Evolutionary conservation across 2,329 filamentous ascomycete species (phyloP), one percentile per base, ranked within the genome.

Genomic region (Trematosphaeria pertusa): DNA sequence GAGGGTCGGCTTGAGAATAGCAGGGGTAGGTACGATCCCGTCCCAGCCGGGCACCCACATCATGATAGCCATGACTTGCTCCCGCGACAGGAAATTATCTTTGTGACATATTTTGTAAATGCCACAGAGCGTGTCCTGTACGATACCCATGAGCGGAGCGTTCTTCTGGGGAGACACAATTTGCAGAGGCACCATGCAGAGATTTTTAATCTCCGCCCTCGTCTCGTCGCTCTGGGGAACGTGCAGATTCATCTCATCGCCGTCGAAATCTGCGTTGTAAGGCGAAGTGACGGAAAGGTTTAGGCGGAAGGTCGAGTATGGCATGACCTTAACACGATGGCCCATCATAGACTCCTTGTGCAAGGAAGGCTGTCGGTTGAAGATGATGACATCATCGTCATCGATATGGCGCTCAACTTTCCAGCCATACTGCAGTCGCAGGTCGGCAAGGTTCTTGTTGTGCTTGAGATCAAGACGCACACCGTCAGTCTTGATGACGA

Each of bases 291-390:
- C 94, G 0, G 94, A 99, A 60, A 99, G 75, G 67, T 99, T 99
- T 36, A 99, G 83, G 55, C 94, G 87, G 80, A 99, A 99, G 1
- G 94, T 99, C 5, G 94, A 99, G 73, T 96, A 99, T 3, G 94
- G 94, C 92, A 99, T 97, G 51, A 99, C 94, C 50, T 88, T 87
- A 54, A 99, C 94, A 62, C 91, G 87, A 75, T 99, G 94, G 73
- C 91, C 94, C 95, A 99, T 99, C 94, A 99, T 99, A 50, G 94
- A 99, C 71, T 99, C 94, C 75, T 99, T 99, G 81, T 99, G 94
- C 65, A 99, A 81, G 26, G 94, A 99, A 1, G 94, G 94, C 71
- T 99, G 94, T 81, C 94, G 94, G 73, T 99, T 99, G 85, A 99
- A 99, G 67, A 99, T 92, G 75, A 99, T 97, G 58, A 91, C 95